phyloP scores from a whole-genome alignment of 2,329 filamentous ascomycete genomes.

The Camptophora hylomeconis region DNA sequence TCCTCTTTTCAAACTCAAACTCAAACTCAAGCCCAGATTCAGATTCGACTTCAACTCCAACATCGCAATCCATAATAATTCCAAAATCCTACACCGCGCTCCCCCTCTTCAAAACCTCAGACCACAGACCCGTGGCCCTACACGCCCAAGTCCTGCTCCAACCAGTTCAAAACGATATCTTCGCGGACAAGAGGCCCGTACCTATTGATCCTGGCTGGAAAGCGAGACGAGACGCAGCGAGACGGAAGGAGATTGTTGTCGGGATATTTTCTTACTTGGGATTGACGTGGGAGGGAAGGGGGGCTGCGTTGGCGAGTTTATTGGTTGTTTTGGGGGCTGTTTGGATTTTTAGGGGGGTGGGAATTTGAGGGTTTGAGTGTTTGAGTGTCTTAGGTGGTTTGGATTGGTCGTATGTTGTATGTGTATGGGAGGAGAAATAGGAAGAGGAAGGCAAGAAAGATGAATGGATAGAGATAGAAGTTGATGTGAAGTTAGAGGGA shows the following conservation, averaged over 20 bases:
- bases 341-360: no score
- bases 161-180: constrained; percentile 23
- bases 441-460: no score
- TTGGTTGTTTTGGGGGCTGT: constrained; percentile 21
- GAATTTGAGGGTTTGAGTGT: no score
- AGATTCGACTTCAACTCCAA: no score
- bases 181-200: constrained; percentile 38
- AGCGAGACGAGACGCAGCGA: constrained; percentile 38
- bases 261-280: constrained; percentile 44
- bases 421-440: no score
- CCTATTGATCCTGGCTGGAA: constrained; percentile 44
- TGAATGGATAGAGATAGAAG: no score
- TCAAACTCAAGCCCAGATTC: no score
- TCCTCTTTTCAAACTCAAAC: constrained; percentile 61
- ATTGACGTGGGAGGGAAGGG: constrained; percentile 34
- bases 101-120: constrained; percentile 67
- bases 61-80: constrained; percentile 41
- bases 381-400: no score
- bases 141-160: constrained; percentile 52
- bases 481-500: no score
- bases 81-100: constrained; percentile 57
- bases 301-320: constrained; percentile 26
- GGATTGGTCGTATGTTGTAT: no score
- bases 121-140: constrained; percentile 75
- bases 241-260: constrained; percentile 45